These are phyloP conservation scores for Botryobasidium botryosum DNA, from an alignment of 768 basidiomycete species.

Conservation along the genomic window DNA sequence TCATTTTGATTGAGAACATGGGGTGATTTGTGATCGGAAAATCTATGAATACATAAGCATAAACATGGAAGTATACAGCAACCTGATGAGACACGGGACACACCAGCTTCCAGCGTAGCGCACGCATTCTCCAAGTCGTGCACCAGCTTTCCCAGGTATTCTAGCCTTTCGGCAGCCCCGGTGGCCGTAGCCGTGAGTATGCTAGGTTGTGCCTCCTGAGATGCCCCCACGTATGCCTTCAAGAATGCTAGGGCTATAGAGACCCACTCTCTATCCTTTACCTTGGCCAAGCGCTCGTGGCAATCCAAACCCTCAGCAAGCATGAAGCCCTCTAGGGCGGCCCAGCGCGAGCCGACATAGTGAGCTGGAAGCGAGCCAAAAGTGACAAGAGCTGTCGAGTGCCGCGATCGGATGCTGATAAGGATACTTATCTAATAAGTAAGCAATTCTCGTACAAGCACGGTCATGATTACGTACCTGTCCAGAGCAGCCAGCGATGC, in stretches of 20 bases:
- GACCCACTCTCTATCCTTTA: conserved; percentile 64
- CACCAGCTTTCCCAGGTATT: conserved; percentile 13
- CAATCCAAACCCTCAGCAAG: conserved; percentile 56
- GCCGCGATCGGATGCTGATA: conserved; percentile 49
- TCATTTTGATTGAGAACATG: conserved; percentile 36
- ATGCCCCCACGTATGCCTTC: conserved; percentile 47
- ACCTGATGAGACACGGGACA: background rate
- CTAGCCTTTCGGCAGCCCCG: conserved; percentile 8
- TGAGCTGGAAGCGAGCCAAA: conserved; percentile 73
- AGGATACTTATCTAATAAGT: background rate
- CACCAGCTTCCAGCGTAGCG: conserved; percentile 16
- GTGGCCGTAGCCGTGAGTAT: background rate
- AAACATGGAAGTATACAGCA: background rate
- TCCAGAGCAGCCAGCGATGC: conserved; percentile 80
- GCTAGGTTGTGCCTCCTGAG: no score
- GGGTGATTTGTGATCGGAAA: conserved; percentile 53
- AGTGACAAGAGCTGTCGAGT: conserved; percentile 44
- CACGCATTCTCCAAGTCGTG: conserved; percentile 13
- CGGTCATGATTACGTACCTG: conserved; percentile 36
- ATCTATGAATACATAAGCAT: no score
- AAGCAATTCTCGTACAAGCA: background rate
- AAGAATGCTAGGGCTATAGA: conserved; percentile 63
- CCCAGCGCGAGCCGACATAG: conserved; percentile 70
- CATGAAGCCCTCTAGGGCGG: conserved; percentile 63
- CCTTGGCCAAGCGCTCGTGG: conserved; percentile 37